These are phyloP conservation scores for Thamnidium elegans DNA, from an alignment of 192 early-diverging fungal genomes.

Conservation along the genomic window DNA sequence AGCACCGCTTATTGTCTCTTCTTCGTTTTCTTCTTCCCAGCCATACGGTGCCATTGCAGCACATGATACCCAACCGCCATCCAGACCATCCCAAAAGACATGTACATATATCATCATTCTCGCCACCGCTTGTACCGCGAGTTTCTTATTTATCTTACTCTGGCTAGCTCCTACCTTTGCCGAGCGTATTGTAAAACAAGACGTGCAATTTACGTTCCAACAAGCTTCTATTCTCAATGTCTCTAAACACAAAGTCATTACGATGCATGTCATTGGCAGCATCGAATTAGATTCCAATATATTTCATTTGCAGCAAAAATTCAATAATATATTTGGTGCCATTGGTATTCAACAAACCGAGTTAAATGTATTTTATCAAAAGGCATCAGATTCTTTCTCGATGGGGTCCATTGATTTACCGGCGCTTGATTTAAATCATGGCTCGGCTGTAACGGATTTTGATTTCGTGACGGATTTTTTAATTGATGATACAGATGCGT, in stretches of 20 bases:
- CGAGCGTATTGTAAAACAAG: slow-evolving; percentile 7
- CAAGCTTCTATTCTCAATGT: slow-evolving; percentile 22
- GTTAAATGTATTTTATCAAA: slow-evolving; percentile 1
- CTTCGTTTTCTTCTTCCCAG: no score
- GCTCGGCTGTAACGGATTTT: slow-evolving; percentile 7
- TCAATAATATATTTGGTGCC: slow-evolving; percentile 8
- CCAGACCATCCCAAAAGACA: no score
- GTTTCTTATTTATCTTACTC: no score
- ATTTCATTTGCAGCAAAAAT: background rate
- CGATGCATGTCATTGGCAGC: slow-evolving; percentile 21
- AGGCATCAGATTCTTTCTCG: no score
- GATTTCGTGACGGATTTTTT: slow-evolving; percentile 25
- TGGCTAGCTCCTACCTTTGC: slow-evolving; percentile 21
- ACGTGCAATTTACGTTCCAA: slow-evolving; percentile 14
- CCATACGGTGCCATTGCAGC: no score
- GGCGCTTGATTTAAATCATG: background rate
- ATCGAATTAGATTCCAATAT: slow-evolving; percentile 1
- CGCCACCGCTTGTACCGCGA: no score
- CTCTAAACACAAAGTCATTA: slow-evolving; percentile 15
- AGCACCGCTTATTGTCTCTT: no score
- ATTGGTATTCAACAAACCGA: slow-evolving; percentile 2
- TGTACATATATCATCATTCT: no score
- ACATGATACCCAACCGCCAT: no score
- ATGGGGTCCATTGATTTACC: slow-evolving; percentile 24
- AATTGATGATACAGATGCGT: slow-evolving; percentile 10